Evolutionary conservation across 371 early-diverging fungal species (phyloP).

Genomic region (Haplosporangium sp.): DNA sequence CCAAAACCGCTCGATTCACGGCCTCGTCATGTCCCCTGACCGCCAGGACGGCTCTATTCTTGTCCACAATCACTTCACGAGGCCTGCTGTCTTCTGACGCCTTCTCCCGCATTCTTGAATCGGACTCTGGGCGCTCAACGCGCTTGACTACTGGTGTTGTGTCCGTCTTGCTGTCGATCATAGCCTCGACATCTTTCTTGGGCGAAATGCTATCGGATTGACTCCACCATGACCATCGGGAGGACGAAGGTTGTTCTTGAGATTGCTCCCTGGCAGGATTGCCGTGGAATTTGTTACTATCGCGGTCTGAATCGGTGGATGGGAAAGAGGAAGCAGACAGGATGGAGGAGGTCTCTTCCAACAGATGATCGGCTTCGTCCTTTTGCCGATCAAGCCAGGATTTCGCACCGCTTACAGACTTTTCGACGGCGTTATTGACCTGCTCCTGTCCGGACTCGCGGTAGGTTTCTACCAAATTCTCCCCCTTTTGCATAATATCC

Average conservation of each 20-base stretch:
- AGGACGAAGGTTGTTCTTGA: constrained; percentile 27
- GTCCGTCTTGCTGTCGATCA: neutral
- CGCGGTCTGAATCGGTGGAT: neutral
- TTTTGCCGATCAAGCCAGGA: constrained; percentile 24
- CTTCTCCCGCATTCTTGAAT: neutral
- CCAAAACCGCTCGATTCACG: constrained; percentile 11
- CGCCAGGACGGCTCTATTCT: constrained; percentile 27
- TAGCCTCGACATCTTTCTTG: neutral
- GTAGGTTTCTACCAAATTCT: constrained; percentile 18
- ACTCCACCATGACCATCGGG: constrained; percentile 44
- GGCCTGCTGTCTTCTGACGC: constrained; percentile 1
- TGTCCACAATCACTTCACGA: constrained; percentile 31
- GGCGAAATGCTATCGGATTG: constrained; percentile 3
- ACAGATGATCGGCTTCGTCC: constrained; percentile 19
- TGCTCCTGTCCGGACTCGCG: constrained; percentile 22
- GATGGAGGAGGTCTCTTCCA: constrained; percentile 10
- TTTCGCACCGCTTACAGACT: constrained; percentile 15
- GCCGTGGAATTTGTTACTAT: constrained; percentile 17
- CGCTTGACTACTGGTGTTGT: neutral
- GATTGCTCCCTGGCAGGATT: neutral
- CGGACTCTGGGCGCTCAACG: neutral
- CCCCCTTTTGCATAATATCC: constrained; percentile 27
- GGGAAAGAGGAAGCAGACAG: neutral
- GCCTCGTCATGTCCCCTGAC: constrained; percentile 36
- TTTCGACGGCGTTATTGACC: constrained; percentile 12